Base-by-base conservation (phyloP, 306 rosid genomes). In the Amphicarpaea edgeworthii region DNA sequence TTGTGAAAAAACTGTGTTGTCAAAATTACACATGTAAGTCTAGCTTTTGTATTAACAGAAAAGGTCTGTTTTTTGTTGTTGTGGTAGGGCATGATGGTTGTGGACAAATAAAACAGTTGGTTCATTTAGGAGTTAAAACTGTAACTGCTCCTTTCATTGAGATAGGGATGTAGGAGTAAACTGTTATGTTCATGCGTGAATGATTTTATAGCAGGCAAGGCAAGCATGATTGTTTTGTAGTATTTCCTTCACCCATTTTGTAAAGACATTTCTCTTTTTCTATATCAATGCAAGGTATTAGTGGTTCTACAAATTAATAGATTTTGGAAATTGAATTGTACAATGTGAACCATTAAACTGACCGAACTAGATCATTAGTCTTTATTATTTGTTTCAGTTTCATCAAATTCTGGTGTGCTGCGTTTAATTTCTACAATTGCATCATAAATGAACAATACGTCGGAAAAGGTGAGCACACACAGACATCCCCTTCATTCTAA, bases 1-100 rank as follows among this genome's bases (percentile, higher is more conserved):
- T 11, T 78, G 82, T 88, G 84, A 75, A 79, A 78, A 81, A 85
- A 64, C 12, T 68, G 50, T 67, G 54, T 49, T 76, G 81, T 55
- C 55, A 84, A 77, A 77, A 58, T 66, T 76, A 69, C 81, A 82
- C 87, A 54, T 80, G 78, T 61, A 73, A 78, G 70, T 83, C 42
- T 68, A 81, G 68, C 71, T 68, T 74, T 76, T 77, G 83, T 64
- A 69, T 50, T 79, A 30, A 75, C 3, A 75, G 11, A 58, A 46
- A 23, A 7, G 11, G 17, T 77, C 24, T 46, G 68, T 73, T 24
- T 71, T 83, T 72, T 72, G 58, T 49, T 72, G 58, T 49, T 43
- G 78, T 77, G 70, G 58, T 72, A 66, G 66, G 75, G 55, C 62
- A 54, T 54, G 74, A 60, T 28, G 34, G 61, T 64, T 73, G 57